Evolutionary conservation across 1,284 basidiomycete species (phyloP).

Genomic region (Ustilago hordei): DNA sequence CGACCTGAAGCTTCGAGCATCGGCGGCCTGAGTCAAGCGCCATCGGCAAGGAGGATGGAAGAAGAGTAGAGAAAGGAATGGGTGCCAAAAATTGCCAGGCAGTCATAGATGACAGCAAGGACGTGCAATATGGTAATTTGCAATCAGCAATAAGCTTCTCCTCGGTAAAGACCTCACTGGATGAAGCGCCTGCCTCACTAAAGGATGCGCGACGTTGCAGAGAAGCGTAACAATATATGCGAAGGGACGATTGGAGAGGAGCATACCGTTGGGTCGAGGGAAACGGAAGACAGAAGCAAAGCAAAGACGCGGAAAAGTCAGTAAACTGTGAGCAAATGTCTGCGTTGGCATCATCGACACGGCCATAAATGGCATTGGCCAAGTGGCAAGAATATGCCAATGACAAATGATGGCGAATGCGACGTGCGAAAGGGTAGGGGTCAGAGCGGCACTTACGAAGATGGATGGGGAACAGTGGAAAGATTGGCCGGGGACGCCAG

Average conservation of each 20-base stretch:
- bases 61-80: slow-evolving; percentile 26
- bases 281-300: not conserved
- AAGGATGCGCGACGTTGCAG: slow-evolving; percentile 23
- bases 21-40: not conserved
- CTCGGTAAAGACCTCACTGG: slow-evolving; percentile 67
- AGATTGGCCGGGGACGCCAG: slow-evolving; percentile 4
- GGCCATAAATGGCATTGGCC: not conserved
- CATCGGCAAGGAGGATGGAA: slow-evolving; percentile 18
- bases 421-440: slow-evolving; percentile 16
- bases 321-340: not conserved
- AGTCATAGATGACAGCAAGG: slow-evolving; percentile 61
- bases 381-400: not conserved
- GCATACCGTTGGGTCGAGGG: not conserved
- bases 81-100: slow-evolving; percentile 65
- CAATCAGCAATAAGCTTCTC: slow-evolving; percentile 67
- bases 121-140: slow-evolving; percentile 67
- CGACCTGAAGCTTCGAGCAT: slow-evolving; percentile 29
- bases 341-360: not conserved
- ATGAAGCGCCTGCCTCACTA: slow-evolving; percentile 64
- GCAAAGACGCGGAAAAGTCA: not conserved
- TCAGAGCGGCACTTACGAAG: slow-evolving; percentile 39
- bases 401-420: not conserved
- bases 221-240: not conserved
- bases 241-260: not conserved
- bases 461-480: slow-evolving; percentile 28